Percentiles rank a stretch among this genome's conserved stretches.
These are phyloP conservation scores for Cladosporium velox DNA, from an alignment of 2,329 filamentous ascomycete species.

Conservation along the genomic window DNA sequence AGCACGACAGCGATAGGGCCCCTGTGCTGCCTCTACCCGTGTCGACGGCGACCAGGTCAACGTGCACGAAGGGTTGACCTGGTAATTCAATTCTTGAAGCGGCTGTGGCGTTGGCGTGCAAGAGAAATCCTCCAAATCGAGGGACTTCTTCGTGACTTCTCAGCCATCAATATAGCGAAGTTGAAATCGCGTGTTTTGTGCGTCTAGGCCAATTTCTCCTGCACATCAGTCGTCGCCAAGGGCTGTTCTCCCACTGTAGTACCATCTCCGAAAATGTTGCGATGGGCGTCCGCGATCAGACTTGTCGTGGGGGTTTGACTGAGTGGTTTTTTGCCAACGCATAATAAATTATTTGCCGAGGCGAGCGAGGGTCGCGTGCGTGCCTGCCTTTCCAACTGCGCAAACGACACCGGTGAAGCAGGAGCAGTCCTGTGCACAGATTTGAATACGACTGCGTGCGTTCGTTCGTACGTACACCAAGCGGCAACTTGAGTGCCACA, in stretches of 20 bases:
- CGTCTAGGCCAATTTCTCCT: not conserved
- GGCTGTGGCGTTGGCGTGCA: not conserved
- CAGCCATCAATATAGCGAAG: not conserved
- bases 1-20: not conserved
- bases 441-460: not conserved
- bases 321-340: not conserved
- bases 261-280: not conserved
- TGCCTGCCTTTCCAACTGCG: not conserved
- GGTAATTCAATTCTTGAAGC: not conserved
- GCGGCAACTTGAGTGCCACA: no score
- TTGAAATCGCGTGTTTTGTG: not conserved
- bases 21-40: conserved; percentile 4
- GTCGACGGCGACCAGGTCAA: not conserved
- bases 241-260: not conserved
- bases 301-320: not conserved
- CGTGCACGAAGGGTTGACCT: not conserved
- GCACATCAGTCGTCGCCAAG: not conserved
- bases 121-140: not conserved
- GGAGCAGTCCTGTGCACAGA: not conserved
- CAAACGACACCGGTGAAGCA: not conserved
- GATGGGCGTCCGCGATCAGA: not conserved
- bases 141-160: not conserved
- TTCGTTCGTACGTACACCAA: no score
- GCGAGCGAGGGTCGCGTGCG: no score
- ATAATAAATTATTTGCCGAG: not conserved